phyloP scores from a whole-genome alignment of 179 eudicot species.

The Drosera spatulata region DNA sequence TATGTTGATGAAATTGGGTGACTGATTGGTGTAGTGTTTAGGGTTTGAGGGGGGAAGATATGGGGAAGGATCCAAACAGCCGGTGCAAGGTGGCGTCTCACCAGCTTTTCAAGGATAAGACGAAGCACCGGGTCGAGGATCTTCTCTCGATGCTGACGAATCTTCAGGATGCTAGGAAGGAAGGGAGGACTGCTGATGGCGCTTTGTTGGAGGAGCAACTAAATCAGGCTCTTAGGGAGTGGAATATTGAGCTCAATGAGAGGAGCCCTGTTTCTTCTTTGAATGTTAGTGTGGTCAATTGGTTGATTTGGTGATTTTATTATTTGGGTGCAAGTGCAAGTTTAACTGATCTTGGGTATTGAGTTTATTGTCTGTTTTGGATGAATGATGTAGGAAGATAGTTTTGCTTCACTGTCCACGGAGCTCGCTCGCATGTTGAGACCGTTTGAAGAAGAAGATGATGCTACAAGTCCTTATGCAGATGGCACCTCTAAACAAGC shows the following conservation, averaged over 20 bases:
- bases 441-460: slow-evolving; percentile 93
- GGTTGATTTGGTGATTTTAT: neutral
- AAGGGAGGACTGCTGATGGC: slow-evolving; percentile 69
- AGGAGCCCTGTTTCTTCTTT: slow-evolving; percentile 87
- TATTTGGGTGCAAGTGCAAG: too few species aligned
- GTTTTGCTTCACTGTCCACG: slow-evolving; percentile 66
- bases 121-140: slow-evolving; percentile 94
- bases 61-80: slow-evolving; percentile 74
- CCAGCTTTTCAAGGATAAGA: slow-evolving; percentile 82
- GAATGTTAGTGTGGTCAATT: slow-evolving; percentile 25
- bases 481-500: slow-evolving; percentile 61
- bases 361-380: slow-evolving; percentile 1
- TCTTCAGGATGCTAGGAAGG: slow-evolving; percentile 85
- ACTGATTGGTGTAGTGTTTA: too few species aligned
- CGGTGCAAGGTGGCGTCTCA: slow-evolving; percentile 77
- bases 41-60: slow-evolving; percentile 3
- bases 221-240: slow-evolving; percentile 88
- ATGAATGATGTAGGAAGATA: slow-evolving; percentile 46
- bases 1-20: too few species aligned
- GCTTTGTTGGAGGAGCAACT: slow-evolving; percentile 83
- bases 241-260: slow-evolving; percentile 87
- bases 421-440: slow-evolving; percentile 77
- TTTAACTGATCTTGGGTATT: neutral
- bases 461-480: slow-evolving; percentile 77
- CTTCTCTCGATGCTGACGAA: slow-evolving; percentile 75